phyloP scores from a whole-genome alignment of 2,329 filamentous ascomycete genomes.

The Cytospora schulzeri region DNA sequence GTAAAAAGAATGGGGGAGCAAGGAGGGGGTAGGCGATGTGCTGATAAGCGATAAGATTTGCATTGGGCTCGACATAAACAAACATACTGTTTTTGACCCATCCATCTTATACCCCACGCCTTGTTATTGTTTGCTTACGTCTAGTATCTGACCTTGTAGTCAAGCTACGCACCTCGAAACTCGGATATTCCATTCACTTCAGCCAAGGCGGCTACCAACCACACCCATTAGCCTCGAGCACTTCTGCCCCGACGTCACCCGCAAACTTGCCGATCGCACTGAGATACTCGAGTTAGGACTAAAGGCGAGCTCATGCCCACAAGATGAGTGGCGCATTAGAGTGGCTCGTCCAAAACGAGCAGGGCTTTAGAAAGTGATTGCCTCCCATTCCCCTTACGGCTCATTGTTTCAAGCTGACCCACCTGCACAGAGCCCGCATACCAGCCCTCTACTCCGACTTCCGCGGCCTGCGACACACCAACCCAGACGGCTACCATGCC shows the following conservation, averaged over 20 bases:
- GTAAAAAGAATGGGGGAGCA: not conserved
- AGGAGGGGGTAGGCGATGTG: not conserved
- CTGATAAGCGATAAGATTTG: not conserved
- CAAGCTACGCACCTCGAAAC: not conserved
- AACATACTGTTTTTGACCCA: not conserved
- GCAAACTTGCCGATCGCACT: not conserved
- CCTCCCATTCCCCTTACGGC: not conserved
- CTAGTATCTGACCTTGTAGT: not conserved
- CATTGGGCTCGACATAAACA: not conserved
- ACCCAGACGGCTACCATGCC: slow-evolving; percentile 35
- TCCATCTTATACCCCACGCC: not conserved
- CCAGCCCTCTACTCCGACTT: slow-evolving; percentile 35
- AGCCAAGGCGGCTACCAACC: not conserved
- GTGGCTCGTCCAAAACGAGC: slow-evolving; percentile 37
- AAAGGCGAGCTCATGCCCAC: slow-evolving; percentile 7
- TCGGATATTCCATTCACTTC: not conserved
- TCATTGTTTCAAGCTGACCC: slow-evolving; percentile 14
- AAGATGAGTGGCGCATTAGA: slow-evolving; percentile 30
- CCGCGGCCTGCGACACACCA: slow-evolving; percentile 32
- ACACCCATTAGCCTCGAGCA: not conserved
- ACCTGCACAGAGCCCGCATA: slow-evolving; percentile 32
- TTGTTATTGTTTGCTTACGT: not conserved
- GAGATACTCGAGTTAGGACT: slow-evolving; percentile 53
- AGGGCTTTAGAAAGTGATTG: slow-evolving; percentile 35
- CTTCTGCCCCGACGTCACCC: slow-evolving; percentile 24